Base-by-base conservation (phyloP, 2,329 filamentous ascomycete species). In the Neospermospora avenae region DNA sequence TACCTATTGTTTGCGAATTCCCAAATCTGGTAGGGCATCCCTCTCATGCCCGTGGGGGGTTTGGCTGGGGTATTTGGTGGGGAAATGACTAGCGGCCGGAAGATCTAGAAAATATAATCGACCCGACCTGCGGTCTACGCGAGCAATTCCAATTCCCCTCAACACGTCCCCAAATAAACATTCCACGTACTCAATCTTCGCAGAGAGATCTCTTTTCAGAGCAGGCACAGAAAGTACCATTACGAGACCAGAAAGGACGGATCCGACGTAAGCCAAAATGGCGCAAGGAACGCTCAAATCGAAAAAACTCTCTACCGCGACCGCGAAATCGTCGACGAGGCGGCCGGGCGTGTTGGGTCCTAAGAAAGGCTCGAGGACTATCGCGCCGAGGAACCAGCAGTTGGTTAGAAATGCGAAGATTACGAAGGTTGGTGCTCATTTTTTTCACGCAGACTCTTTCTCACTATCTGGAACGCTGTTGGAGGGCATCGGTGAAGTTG, bases 341-440 rank as follows among this genome's bases (percentile, higher is more conserved):
- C 75, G 72, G 63, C 68, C 72, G 56, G 70, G 70, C 35, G 69
- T 72, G 7, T 72, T 78, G 37, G 78, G 79, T 13, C 81, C 81
- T 7, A 83, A 83, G 69, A 82, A 81, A 63, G 87, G 87, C 54
- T 76, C 79, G 16, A 79, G 84, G 51, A 78, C 83, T 54, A 86
- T 90, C 68, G 85, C 86, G 55, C 87, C 87, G 3, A 88, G 88
- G 74, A 89, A 88, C 64, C 74, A 80, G 6, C 76, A 76, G 2
- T 74, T 89, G 55, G 79, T 87, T 41, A 80, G 81, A 70, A 80
- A 85, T 70, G 77, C 83, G 65, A 84, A 85, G 69, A 78, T 88
- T 71, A 84, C 81, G 55, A 88, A 86, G 77, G 82, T 84, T 65
- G 25, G 66, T 65, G 25, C 22, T 46, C 11, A 5, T 54, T 55